A percentile compares a stretch with the other conserved stretches of the same genome.
Conservation (phyloP, 371 early-diverging fungal species). For the Hamiltosporidium tvaerminnensis region DNA sequence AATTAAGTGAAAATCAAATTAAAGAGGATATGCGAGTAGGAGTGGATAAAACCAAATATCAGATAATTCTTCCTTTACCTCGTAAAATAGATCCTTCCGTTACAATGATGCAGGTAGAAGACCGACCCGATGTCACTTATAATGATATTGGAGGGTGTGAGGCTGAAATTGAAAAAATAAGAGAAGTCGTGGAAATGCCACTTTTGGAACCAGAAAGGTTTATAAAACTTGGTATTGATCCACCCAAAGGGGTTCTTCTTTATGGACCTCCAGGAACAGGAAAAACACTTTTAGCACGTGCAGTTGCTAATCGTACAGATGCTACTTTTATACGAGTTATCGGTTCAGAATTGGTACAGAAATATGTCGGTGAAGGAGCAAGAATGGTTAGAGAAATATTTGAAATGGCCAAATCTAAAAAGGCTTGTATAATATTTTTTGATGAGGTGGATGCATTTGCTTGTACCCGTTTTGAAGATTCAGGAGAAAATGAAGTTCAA, state of each 20-base stretch:
- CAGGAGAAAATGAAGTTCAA: conserved; percentile 96
- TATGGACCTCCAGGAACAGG: conserved; percentile 99
- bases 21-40: conserved; percentile 98
- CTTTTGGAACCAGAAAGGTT: conserved; percentile 71
- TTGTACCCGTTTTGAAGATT: conserved; percentile 85
- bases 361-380: conserved; percentile 96
- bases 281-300: conserved; percentile 96
- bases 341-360: conserved; percentile 96
- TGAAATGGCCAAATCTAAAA: conserved; percentile 91
- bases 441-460: conserved; percentile 99
- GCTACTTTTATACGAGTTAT: conserved; percentile 98
- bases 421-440: conserved; percentile 98
- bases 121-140: conserved; percentile 97
- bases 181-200: conserved; percentile 97
- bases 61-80: conserved; percentile 93
- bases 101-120: conserved; percentile 99
- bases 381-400: conserved; percentile 98
- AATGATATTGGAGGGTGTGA: conserved; percentile 96
- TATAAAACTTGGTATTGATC: conserved; percentile 78
- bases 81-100: conserved; percentile 97
- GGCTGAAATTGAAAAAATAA: conserved; percentile 95
- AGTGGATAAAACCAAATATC: conserved; percentile 93
- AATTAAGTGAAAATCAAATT: conserved; percentile 85
- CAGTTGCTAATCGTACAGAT: conserved; percentile 95
- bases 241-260: conserved; percentile 88